phyloP scores from a whole-genome alignment of 306 rosid species.

The Trifolium fragiferum region DNA sequence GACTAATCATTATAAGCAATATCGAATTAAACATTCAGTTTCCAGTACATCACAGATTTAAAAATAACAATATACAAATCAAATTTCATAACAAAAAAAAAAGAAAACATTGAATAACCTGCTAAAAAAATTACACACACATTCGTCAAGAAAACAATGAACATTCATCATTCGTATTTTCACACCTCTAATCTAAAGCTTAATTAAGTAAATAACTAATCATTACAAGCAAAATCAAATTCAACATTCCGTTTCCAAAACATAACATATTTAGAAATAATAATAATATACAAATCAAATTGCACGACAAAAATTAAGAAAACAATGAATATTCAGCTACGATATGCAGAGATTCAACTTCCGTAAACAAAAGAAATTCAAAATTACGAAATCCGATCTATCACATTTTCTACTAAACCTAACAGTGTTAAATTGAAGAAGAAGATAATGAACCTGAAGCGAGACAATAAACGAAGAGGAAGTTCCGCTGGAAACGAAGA shows the following conservation, averaged over 20 bases:
- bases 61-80: background rate
- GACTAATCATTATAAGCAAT: too few relatives aligned
- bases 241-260: too few relatives aligned
- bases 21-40: too few relatives aligned
- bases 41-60: constrained; percentile 22
- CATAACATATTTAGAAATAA: background rate
- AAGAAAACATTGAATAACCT: background rate
- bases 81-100: background rate
- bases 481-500: constrained; percentile 71
- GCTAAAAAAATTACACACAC: constrained; percentile 2
- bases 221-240: too few relatives aligned
- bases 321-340: background rate
- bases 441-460: constrained; percentile 75
- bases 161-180: too few relatives aligned
- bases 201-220: too few relatives aligned
- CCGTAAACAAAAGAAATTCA: constrained; percentile 21
- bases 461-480: constrained; percentile 69
- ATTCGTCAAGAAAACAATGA: background rate
- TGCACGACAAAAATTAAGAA: too few relatives aligned
- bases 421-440: constrained; percentile 1
- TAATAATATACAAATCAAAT: too few relatives aligned
- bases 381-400: background rate
- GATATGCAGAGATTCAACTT: background rate
- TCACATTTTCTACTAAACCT: constrained; percentile 48
- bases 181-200: background rate